A percentile compares a stretch with the other conserved stretches of the same genome.
Evolutionary conservation across 2,329 filamentous ascomycete genomes (phyloP).

Genomic region (Lasiodiplodia citricola): DNA sequence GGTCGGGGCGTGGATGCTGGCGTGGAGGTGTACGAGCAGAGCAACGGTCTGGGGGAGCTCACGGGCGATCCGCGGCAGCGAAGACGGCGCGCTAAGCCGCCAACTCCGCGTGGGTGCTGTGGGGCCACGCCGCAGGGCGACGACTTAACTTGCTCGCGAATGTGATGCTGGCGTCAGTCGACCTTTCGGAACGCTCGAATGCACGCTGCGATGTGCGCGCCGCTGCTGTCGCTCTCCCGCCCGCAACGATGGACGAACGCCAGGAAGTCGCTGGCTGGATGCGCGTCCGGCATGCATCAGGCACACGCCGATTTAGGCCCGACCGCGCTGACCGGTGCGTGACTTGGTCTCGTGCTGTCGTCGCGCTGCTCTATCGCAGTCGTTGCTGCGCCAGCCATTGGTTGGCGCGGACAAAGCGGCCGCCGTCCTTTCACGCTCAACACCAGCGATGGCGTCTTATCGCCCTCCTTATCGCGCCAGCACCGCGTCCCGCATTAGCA

Average conservation of each 20-base stretch:
- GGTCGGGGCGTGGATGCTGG: conserved; percentile 19
- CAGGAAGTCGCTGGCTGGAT: not conserved
- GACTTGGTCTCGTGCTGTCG: conserved; percentile 21
- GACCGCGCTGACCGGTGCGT: conserved; percentile 9
- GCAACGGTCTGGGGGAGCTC: conserved; percentile 24
- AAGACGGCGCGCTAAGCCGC: conserved; percentile 18
- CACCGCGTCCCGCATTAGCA: not conserved
- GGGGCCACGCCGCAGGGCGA: conserved; percentile 17
- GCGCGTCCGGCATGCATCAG: not conserved
- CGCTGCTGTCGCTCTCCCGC: conserved; percentile 22
- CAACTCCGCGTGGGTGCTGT: conserved; percentile 14
- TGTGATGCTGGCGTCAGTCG: conserved; percentile 1
- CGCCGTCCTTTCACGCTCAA: conserved; percentile 4
- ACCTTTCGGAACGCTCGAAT: not conserved
- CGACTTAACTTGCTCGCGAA: conserved; percentile 8
- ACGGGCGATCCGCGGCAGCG: conserved; percentile 17
- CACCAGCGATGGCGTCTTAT: conserved; percentile 21
- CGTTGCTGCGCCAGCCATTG: conserved; percentile 20
- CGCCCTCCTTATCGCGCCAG: conserved; percentile 18
- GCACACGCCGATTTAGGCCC: conserved; percentile 13
- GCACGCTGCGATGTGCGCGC: conserved; percentile 12
- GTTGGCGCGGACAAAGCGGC: conserved; percentile 12
- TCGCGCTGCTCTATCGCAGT: conserved; percentile 7
- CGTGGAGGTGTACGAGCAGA: conserved; percentile 21
- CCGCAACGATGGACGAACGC: not conserved